Percentiles rank a stretch among this genome's conserved stretches.
Evolutionary conservation across 73 alveolate genomes (phyloP).

Genomic region (Breviolum minutum): DNA sequence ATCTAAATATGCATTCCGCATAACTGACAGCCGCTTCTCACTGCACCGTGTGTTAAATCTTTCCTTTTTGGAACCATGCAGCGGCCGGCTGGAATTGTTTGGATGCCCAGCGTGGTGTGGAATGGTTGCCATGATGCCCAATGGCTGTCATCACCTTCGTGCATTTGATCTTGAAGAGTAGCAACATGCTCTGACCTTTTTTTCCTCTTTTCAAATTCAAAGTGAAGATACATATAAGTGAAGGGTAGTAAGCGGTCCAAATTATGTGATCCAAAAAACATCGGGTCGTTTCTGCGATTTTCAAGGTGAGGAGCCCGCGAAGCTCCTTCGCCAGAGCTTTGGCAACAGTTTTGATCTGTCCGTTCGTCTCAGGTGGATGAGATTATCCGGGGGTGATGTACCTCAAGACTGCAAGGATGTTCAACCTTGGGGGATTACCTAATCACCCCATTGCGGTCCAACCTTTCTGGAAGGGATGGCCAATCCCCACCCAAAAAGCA

Average conservation of each 20-base stretch:
- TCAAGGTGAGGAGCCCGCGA: too few species aligned
- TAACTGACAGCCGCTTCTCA: too few species aligned
- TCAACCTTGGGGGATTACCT: too few species aligned
- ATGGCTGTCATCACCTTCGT: neutral
- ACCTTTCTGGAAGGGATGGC: too few species aligned
- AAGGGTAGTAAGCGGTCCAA: neutral
- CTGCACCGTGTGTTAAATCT: too few species aligned
- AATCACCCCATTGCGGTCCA: too few species aligned
- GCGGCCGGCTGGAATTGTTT: slow-evolving; percentile 2
- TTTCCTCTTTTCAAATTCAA: neutral
- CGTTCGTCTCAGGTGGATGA: neutral
- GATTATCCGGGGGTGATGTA: neutral
- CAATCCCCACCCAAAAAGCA: too few species aligned
- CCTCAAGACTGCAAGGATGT: too few species aligned
- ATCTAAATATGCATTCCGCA: too few species aligned
- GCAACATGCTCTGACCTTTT: neutral
- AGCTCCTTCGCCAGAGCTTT: slow-evolving; percentile 7
- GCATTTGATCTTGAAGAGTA: neutral
- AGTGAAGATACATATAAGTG: neutral
- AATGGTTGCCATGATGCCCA: too few species aligned
- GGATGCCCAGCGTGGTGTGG: neutral
- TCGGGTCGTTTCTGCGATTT: too few species aligned
- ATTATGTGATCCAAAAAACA: neutral
- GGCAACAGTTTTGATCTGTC: slow-evolving; percentile 59
- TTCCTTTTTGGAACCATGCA: neutral